Conservation (phyloP, 2,329 filamentous ascomycete genomes). For the Trichophyton mentagrophytes region DNA sequence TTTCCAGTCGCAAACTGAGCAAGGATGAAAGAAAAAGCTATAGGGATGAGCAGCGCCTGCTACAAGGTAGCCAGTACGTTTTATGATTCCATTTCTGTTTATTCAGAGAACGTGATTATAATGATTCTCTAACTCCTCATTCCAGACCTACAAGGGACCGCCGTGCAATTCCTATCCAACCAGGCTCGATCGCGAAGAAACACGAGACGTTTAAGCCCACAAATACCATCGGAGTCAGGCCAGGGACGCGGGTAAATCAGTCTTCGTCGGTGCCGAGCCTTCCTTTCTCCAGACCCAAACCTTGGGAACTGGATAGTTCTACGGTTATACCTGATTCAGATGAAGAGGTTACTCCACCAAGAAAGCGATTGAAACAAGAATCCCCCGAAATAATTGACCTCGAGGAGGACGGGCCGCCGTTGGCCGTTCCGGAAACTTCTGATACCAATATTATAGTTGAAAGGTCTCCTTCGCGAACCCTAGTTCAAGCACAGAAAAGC, state of each 20-base stretch:
- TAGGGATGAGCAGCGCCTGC: constrained; percentile 3
- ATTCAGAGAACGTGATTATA: not conserved
- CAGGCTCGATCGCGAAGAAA: not conserved
- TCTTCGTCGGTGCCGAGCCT: not conserved
- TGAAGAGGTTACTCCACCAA: not conserved
- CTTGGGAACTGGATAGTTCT: not conserved
- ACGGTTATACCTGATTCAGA: not conserved
- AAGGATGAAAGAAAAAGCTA: not conserved
- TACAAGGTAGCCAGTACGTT: not conserved
- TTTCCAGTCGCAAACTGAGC: not conserved
- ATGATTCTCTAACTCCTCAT: not conserved
- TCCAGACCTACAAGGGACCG: not conserved
- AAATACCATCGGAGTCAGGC: not conserved
- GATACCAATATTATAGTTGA: not conserved
- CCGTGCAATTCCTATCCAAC: not conserved
- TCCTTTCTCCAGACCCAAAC: not conserved
- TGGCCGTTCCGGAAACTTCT: not conserved
- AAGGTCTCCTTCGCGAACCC: not conserved
- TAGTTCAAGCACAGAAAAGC: not conserved
- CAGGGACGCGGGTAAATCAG: not conserved
- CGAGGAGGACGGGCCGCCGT: not conserved
- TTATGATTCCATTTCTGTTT: not conserved
- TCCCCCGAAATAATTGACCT: not conserved
- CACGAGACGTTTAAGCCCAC: not conserved
- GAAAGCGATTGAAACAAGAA: not conserved